phyloP scores from a whole-genome alignment of 345 rosid species.

The Syzygium aqueum region DNA sequence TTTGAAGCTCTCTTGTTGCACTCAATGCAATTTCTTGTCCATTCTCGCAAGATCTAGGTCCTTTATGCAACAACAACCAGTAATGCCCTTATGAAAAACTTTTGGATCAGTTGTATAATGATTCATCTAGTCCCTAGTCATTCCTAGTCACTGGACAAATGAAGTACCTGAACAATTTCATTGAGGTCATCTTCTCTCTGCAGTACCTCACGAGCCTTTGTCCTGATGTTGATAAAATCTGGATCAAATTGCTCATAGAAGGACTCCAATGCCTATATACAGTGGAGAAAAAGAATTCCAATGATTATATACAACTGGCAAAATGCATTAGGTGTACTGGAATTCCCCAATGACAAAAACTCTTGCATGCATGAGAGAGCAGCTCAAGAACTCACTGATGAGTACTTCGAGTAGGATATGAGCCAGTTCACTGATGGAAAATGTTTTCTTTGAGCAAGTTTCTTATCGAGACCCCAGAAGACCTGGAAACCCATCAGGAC shows the following conservation, averaged over 20 bases:
- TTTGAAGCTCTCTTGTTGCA: not conserved
- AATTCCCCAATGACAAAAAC: not conserved
- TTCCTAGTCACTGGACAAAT: not conserved
- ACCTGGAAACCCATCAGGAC: slow-evolving; percentile 38
- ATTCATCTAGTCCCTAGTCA: not conserved
- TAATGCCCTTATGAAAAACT: not conserved
- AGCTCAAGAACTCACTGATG: slow-evolving; percentile 47
- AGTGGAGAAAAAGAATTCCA: not conserved
- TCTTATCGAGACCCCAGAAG: slow-evolving; percentile 99
- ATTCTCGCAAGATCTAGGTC: not conserved
- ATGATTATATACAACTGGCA: not conserved
- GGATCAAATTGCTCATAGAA: slow-evolving; percentile 97
- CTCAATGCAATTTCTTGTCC: not conserved
- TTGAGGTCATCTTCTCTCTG: slow-evolving; percentile 99
- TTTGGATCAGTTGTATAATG: not conserved
- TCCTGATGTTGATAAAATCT: slow-evolving; percentile 95
- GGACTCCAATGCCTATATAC: slow-evolving; percentile 77
- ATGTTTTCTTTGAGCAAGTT: slow-evolving; percentile 99
- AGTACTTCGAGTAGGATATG: slow-evolving; percentile 97
- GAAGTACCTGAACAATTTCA: slow-evolving; percentile 92
- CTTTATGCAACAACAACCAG: not conserved
- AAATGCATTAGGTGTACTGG: not conserved
- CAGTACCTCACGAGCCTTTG: slow-evolving; percentile 97
- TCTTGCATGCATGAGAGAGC: not conserved
- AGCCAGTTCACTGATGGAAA: slow-evolving; percentile 99